These are phyloP conservation scores for Emericellopsis atlantica DNA, from an alignment of 2,329 filamentous ascomycete species.

Conservation along the genomic window DNA sequence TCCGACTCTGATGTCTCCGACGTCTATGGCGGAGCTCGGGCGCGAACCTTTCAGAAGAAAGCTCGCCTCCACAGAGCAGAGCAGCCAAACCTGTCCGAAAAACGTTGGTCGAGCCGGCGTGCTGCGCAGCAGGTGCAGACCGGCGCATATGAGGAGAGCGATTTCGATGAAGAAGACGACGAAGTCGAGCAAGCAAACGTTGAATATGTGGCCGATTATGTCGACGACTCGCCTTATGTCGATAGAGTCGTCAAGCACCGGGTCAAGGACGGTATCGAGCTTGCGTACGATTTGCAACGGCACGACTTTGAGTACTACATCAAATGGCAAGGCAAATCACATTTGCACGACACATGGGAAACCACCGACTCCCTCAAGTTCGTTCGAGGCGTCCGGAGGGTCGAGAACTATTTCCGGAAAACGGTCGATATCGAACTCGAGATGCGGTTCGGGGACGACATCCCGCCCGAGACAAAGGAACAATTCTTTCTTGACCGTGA, in stretches of 20 bases:
- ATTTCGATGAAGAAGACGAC: conserved; percentile 45
- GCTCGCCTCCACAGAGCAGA: conserved; percentile 62
- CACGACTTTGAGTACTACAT: conserved; percentile 86
- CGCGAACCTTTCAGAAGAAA: conserved; percentile 59
- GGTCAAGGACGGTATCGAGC: conserved; percentile 53
- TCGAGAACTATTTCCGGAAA: conserved; percentile 92
- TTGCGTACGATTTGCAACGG: conserved; percentile 42
- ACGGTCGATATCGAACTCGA: conserved; percentile 68
- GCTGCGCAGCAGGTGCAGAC: conserved; percentile 62
- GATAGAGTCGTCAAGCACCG: conserved; percentile 86
- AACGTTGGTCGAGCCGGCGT: conserved; percentile 82
- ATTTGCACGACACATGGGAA: conserved; percentile 95
- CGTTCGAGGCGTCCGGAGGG: conserved; percentile 73
- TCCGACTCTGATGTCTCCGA: conserved; percentile 55
- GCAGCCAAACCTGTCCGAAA: conserved; percentile 58
- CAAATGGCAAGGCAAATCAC: conserved; percentile 94
- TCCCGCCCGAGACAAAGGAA: conserved; percentile 75
- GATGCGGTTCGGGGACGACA: conserved; percentile 61
- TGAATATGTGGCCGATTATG: conserved; percentile 56
- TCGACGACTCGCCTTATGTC: conserved; percentile 74
- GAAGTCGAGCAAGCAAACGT: conserved; percentile 44
- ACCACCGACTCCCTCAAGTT: conserved; percentile 59
- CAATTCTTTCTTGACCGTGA: conserved; percentile 94
- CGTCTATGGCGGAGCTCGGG: conserved; percentile 66
- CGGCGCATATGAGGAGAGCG: conserved; percentile 54